Conservation (phyloP, 1,284 basidiomycete genomes). For the Cryptococcus amylolentus region DNA sequence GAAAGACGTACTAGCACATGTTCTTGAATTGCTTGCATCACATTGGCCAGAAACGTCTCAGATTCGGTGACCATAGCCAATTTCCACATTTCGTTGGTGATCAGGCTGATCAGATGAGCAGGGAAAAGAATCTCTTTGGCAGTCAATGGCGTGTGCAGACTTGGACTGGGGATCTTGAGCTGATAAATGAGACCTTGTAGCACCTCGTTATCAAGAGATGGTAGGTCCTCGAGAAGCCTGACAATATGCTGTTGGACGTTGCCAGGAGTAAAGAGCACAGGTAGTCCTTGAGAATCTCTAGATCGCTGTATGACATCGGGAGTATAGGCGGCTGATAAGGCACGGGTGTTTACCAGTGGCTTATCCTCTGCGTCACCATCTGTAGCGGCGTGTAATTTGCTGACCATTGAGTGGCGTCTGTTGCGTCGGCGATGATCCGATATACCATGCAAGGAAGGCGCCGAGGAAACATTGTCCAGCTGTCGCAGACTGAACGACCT, state of each 20-base stretch:
- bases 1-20: constrained; percentile 86
- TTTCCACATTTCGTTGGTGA: constrained; percentile 99
- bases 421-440: no score
- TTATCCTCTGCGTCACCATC: no score
- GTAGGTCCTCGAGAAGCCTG: constrained; percentile 84
- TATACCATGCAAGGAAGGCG: no score
- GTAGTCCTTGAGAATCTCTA: constrained; percentile 61
- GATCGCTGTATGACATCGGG: constrained; percentile 96
- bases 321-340: constrained; percentile 55
- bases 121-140: constrained; percentile 99
- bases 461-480: no score
- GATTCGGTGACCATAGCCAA: constrained; percentile 95
- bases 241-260: constrained; percentile 92
- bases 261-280: constrained; percentile 64
- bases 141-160: constrained; percentile 81
- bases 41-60: constrained; percentile 95
- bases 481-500: no score
- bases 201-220: constrained; percentile 90
- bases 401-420: no score
- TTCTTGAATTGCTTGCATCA: constrained; percentile 96
- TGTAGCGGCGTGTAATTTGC: no score
- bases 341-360: no score
- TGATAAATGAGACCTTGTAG: constrained; percentile 85
- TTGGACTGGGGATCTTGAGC: constrained; percentile 89
- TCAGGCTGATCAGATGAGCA: constrained; percentile 95